Evolutionary conservation across 2,329 filamentous ascomycete genomes (phyloP), one percentile per base, ranked within the genome.

Genomic region (Paraconiothyrium brasiliense): DNA sequence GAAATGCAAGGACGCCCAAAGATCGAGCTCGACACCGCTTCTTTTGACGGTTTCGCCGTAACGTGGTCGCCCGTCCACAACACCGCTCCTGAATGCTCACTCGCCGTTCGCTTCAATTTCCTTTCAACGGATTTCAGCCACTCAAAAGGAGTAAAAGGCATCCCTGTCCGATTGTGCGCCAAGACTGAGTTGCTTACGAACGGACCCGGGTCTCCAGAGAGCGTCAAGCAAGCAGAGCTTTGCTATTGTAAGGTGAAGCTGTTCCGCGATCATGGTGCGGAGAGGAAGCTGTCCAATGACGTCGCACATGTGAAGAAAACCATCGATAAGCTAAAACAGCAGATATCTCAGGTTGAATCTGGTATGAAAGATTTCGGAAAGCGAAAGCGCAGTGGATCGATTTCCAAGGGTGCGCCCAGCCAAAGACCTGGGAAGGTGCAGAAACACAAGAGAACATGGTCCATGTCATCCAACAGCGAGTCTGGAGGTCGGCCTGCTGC

Each of bases 71-170:
- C 93, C 0, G 69, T 71, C n/a, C 79, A 86, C 46, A 90, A 89
- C 52, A 89, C 89, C 0, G 79, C 83, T 0, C 83, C 90, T 3
- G 93, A 97, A 71, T 95, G 93, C 77, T 92, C 89, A 52, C 88
- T 99, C 59, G 91, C 93, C 9, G 92, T 98, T 13, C 92, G 95
- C 49, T 99, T 98, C 84, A 99, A 99, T 81, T 99, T 99, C 75
- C 84, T 99, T 0, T 99, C 95, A 0, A 99, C 95, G 9, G 95
- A 99, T 76, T 99, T 98, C 76, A 98, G 94, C 78, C 95, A 98
- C 75, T 98, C 95, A 10, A 99, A 99, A 76, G 95, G 95, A 49
- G 95, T 99, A 52, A 99, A 98, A 80, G 95, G 95, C 39, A 97
- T 98, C 67, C 94, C 95, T 0, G 94, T 99, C 4, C 85, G 95